Evolutionary conservation across 2,329 filamentous ascomycete species (phyloP).

Genomic region (Penicillium oxalicum): DNA sequence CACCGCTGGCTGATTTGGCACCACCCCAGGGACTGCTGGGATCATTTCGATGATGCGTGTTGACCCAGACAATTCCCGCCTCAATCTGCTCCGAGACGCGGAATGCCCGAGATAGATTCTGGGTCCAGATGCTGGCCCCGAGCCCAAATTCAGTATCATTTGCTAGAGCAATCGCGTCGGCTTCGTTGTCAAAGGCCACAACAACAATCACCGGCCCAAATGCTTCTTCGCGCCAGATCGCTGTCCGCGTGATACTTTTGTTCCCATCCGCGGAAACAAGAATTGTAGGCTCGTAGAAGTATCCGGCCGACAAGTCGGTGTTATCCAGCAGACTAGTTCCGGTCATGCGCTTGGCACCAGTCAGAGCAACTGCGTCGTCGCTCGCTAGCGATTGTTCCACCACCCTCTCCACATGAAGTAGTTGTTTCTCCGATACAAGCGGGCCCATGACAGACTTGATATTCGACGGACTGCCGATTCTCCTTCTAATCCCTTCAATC

Average conservation of each 20-base stretch:
- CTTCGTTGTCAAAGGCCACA: conserved; percentile 43
- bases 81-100: conserved; percentile 44
- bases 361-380: neutral
- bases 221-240: conserved; percentile 40
- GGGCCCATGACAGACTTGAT: conserved; percentile 16
- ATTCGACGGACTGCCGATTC: conserved; percentile 15
- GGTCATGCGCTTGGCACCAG: conserved; percentile 11
- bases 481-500: conserved; percentile 41
- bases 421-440: conserved; percentile 13
- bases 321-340: conserved; percentile 11
- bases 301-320: conserved; percentile 13
- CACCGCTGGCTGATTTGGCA: conserved; percentile 54
- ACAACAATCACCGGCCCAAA: conserved; percentile 50
- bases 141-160: conserved; percentile 49
- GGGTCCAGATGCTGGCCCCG: conserved; percentile 48
- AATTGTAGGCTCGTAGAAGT: conserved; percentile 17
- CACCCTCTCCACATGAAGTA: conserved; percentile 10
- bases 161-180: conserved; percentile 43
- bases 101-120: conserved; percentile 45
- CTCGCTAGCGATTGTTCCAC: conserved; percentile 5
- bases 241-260: conserved; percentile 15
- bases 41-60: conserved; percentile 63
- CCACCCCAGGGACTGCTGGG: conserved; percentile 67
- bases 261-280: conserved; percentile 3
- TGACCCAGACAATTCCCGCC: conserved; percentile 45